Percentiles rank a stretch among this genome's conserved stretches.
Conservation (phyloP, 2,329 filamentous ascomycete genomes). For the Hawksworthiomyces lignivorus region DNA sequence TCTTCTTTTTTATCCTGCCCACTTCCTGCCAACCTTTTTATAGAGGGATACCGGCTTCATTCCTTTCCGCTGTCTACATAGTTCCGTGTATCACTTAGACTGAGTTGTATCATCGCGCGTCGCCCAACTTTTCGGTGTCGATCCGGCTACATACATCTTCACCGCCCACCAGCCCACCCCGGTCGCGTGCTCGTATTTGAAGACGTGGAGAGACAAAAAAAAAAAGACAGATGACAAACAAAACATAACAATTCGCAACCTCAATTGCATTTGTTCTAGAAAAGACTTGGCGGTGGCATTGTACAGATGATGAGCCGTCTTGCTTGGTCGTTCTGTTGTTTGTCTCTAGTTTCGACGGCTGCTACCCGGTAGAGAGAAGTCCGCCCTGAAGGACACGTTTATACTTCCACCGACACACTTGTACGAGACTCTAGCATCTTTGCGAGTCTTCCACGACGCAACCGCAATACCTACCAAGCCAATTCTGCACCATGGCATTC, state of each 20-base stretch:
- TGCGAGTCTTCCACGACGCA: background rate
- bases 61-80: too few relatives aligned
- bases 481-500: too few relatives aligned
- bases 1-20: too few relatives aligned
- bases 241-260: too few relatives aligned
- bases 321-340: background rate
- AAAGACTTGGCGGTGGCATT: background rate
- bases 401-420: too few relatives aligned
- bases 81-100: too few relatives aligned
- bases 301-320: background rate
- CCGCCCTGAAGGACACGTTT: too few relatives aligned
- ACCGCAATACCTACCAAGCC: too few relatives aligned
- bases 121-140: constrained; percentile 2
- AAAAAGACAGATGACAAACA: background rate
- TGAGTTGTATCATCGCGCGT: background rate
- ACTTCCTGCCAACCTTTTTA: too few relatives aligned
- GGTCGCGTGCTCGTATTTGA: constrained; percentile 10
- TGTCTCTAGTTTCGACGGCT: background rate
- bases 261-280: too few relatives aligned
- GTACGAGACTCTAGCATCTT: background rate
- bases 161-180: constrained; percentile 7
- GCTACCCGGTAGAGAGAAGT: background rate
- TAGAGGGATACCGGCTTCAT: too few relatives aligned
- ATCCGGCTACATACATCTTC: background rate
- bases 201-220: background rate